Conservation (phyloP, 768 basidiomycete genomes). For the Mycena maculata region DNA sequence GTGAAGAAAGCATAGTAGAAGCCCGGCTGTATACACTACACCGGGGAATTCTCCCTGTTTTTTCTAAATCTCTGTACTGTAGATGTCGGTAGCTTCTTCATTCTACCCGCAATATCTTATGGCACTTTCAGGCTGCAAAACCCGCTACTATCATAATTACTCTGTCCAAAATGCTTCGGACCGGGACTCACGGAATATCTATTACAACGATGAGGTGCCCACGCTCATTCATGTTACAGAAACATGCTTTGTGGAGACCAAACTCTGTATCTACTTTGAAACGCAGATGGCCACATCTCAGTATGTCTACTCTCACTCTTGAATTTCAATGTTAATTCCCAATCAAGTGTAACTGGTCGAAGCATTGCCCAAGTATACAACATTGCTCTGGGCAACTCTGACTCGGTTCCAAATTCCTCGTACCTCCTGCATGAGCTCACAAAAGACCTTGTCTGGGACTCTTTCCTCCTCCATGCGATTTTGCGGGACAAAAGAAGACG, state of each 20-base stretch:
- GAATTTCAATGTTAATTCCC: too few relatives aligned
- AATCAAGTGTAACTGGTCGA: background rate
- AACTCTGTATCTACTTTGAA: slow-evolving; percentile 2
- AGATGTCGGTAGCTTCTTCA: too few relatives aligned
- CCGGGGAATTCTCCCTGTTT: background rate
- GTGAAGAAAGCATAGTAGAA: background rate
- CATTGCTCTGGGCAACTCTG: background rate
- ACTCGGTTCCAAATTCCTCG: background rate
- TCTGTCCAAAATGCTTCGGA: background rate
- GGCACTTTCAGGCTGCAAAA: background rate
- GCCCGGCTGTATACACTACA: background rate
- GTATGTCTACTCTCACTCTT: background rate
- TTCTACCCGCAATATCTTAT: too few relatives aligned
- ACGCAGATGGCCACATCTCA: background rate
- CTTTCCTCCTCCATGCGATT: background rate
- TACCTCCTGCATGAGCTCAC: background rate
- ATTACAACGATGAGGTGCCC: background rate
- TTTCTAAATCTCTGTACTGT: background rate
- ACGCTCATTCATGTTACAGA: background rate
- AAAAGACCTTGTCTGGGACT: background rate
- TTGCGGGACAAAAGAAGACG: slow-evolving; percentile 2
- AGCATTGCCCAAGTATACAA: slow-evolving; percentile 9
- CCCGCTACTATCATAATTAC: slow-evolving; percentile 18
- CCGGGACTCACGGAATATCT: background rate
- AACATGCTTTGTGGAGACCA: background rate